A percentile compares a stretch with the other conserved stretches of the same genome.
Conservation (phyloP, 371 early-diverging fungal genomes). For the Zychaea mexicana region DNA sequence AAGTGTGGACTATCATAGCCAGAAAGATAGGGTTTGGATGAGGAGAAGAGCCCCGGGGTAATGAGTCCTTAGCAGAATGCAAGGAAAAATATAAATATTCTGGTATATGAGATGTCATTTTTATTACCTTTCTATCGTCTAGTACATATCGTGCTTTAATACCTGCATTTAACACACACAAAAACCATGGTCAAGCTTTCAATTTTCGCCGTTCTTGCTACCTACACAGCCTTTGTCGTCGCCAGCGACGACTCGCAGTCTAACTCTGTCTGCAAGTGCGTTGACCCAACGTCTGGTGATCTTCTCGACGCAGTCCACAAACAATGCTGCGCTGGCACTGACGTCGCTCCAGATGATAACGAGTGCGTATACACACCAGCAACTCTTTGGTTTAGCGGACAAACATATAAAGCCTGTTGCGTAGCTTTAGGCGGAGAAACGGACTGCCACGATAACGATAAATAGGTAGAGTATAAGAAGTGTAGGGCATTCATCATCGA, state of each 20-base stretch:
- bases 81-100: too few relatives aligned
- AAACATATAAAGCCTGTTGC: not conserved
- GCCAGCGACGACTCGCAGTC: not conserved
- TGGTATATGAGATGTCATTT: too few relatives aligned
- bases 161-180: not conserved
- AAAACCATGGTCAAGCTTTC: not conserved
- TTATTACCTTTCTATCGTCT: too few relatives aligned
- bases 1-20: too few relatives aligned
- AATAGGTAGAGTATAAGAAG: too few relatives aligned
- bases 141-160: too few relatives aligned
- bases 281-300: not conserved
- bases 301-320: not conserved
- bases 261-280: not conserved
- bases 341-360: not conserved
- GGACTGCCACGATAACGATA: not conserved
- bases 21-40: too few relatives aligned
- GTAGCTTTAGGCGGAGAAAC: not conserved
- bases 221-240: not conserved
- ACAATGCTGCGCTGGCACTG: not conserved
- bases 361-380: not conserved
- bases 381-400: too few relatives aligned
- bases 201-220: not conserved
- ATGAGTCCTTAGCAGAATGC: too few relatives aligned
- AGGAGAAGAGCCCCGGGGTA: too few relatives aligned
- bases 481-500: too few relatives aligned